Evolutionary conservation across 1,284 basidiomycete genomes (phyloP), one percentile per base, ranked within the genome.

Genomic region (Sanghuangporus baumii): DNA sequence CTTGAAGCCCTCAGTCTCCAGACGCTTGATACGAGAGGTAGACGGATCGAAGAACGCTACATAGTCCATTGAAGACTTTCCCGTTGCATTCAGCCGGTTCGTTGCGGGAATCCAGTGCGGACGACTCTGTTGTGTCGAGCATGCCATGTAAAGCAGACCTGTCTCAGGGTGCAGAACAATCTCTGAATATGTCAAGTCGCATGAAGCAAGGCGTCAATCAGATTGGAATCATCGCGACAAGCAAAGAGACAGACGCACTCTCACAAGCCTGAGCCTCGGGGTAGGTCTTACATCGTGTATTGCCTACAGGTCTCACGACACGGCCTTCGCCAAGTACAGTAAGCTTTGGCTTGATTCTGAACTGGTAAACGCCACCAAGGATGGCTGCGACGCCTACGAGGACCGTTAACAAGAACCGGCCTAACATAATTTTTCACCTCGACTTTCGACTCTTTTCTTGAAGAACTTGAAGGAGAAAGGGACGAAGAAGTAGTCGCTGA

Each of bases 71-170:
- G 76, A 69, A 1, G 72, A 76, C 14, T 75, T 74, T 23, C 76
- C 78, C 11, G 79, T 74, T 12, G 74, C 73, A 60, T 88, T 81
- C 20, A 86, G 70, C 46, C 74, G 74, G 2, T 65, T 64, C 0
- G 78, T 55, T 2, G 78, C 69, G 2, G 89, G 89, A 0, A 77
- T 73, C 88, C 89, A 92, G 54, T 78, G 73, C 1, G 70, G 59
- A 14, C 88, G 81, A 36, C 75, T 78, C 2, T 70, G 69, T 1
- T 76, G 81, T 0, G 79, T 79, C 2, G 88, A 88, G 68, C 90
- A 91, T 9, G 87, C 87, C 8, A 89, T 78, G 69, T 88, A 91
- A n/a, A 91, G 65, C 9, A 83, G 66, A 37, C 86, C 87, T 2
- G 79, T 79, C 1, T 81, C 76, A 55, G 81, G 74, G 64, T 86